These are phyloP conservation scores for Calocera cornea DNA, from an alignment of 768 basidiomycete genomes.

Conservation along the genomic window DNA sequence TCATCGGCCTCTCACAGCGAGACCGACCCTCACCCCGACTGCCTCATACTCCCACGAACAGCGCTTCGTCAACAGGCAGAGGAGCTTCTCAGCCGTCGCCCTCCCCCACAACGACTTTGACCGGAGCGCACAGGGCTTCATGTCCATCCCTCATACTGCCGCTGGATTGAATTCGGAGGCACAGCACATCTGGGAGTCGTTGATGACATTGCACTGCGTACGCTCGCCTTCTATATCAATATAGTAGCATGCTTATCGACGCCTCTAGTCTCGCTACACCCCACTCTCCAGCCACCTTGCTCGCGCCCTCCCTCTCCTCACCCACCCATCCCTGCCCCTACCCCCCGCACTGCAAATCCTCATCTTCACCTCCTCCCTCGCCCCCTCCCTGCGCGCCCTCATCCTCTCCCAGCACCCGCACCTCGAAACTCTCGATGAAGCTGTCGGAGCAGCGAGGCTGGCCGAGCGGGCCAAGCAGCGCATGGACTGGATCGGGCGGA, in stretches of 20 bases:
- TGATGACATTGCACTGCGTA: conserved; percentile 1
- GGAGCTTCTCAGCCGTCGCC: not conserved
- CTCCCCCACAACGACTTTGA: not conserved
- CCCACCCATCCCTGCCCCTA: not conserved
- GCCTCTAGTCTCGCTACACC: not conserved
- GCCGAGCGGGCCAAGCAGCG: conserved; percentile 1
- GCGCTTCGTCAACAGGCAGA: not conserved
- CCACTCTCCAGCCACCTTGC: not conserved
- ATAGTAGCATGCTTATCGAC: not conserved
- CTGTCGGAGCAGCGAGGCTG: not conserved
- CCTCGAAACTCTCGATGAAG: not conserved
- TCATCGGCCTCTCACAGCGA: not conserved
- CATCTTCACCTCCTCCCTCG: not conserved
- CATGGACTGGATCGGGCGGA: not conserved
- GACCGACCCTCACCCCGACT: not conserved
- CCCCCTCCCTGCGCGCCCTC: not conserved
- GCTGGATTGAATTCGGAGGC: not conserved
- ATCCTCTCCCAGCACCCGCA: not conserved
- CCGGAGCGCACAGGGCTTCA: not conserved
- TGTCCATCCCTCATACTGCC: not conserved
- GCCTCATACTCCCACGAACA: not conserved
- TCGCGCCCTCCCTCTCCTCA: not conserved
- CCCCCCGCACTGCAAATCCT: not conserved
- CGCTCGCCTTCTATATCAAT: not conserved
- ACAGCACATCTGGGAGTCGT: not conserved